These are phyloP conservation scores for Diplodia corticola DNA, from an alignment of 2,329 filamentous ascomycete species.

Conservation along the genomic window DNA sequence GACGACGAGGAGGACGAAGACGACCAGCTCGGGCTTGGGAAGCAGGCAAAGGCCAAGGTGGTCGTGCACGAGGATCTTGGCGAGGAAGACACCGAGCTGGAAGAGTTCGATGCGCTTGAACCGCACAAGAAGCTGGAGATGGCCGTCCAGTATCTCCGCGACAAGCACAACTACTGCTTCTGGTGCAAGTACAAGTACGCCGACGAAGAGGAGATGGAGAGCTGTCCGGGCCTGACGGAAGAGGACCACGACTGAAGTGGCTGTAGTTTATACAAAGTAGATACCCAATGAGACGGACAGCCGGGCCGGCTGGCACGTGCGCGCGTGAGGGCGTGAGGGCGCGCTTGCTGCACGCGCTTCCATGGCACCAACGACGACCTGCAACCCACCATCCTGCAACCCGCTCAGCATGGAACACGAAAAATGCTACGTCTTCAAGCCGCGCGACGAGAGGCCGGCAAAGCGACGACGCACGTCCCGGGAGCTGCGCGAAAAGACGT, in stretches of 20 bases:
- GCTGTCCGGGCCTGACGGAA: constrained; percentile 83
- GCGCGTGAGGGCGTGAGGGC: not conserved
- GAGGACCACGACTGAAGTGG: constrained; percentile 69
- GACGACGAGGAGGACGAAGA: constrained; percentile 71
- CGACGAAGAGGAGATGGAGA: constrained; percentile 70
- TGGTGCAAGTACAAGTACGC: constrained; percentile 90
- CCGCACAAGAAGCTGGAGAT: constrained; percentile 65
- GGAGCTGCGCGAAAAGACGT: constrained; percentile 59
- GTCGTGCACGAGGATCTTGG: constrained; percentile 69
- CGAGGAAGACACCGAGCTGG: constrained; percentile 76
- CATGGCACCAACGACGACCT: constrained; percentile 1
- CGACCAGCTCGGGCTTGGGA: constrained; percentile 68
- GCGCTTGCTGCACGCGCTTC: constrained; percentile 3
- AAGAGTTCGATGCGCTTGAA: constrained; percentile 72
- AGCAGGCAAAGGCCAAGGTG: constrained; percentile 53
- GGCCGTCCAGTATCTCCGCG: constrained; percentile 69
- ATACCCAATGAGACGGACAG: not conserved
- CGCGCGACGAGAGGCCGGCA: constrained; percentile 38
- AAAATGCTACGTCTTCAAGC: constrained; percentile 49
- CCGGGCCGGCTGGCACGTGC: constrained; percentile 15
- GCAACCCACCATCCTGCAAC: not conserved
- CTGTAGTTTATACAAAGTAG: not conserved
- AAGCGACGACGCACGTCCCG: constrained; percentile 46
- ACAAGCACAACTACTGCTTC: constrained; percentile 81
- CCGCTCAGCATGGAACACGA: constrained; percentile 47